phyloP scores from a whole-genome alignment of 345 rosid species.

The Populus davidiana region DNA sequence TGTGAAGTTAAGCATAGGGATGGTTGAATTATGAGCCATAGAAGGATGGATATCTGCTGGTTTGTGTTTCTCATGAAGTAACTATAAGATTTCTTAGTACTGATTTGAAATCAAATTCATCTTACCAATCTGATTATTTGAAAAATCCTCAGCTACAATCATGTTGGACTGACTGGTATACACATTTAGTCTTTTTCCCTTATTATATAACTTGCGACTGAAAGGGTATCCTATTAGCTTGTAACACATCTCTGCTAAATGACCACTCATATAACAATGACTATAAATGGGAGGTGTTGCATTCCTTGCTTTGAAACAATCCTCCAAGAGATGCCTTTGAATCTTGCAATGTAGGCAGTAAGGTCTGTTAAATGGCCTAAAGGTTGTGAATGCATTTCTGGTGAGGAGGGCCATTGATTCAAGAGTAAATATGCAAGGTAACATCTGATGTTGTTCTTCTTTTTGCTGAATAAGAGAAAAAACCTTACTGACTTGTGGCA shows the following conservation, averaged over 20 bases:
- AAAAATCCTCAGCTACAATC: rapidly evolving
- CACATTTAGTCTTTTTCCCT: rapidly evolving
- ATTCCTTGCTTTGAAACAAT: too few relatives aligned
- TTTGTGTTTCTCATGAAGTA: too few relatives aligned
- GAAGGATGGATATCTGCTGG: background rate
- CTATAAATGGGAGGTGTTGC: rapidly evolving
- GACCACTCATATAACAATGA: background rate
- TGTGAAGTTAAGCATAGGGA: too few relatives aligned
- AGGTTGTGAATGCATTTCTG: background rate
- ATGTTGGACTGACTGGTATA: rapidly evolving
- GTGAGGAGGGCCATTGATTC: background rate
- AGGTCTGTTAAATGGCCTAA: rapidly evolving
- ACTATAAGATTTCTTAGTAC: too few relatives aligned
- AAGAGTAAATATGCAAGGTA: rapidly evolving
- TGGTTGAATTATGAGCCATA: too few relatives aligned
- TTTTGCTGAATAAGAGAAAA: background rate
- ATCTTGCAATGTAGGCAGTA: background rate
- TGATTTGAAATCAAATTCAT: background rate
- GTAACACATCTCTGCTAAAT: too few relatives aligned
- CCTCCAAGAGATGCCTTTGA: rapidly evolving
- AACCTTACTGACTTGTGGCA: rapidly evolving
- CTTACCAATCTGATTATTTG: rapidly evolving
- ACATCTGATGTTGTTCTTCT: too few relatives aligned
- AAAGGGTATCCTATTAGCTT: background rate
- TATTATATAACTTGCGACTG: too few relatives aligned